Percentiles rank a stretch among this genome's conserved stretches.
phyloP scores from a whole-genome alignment of 2,329 filamentous ascomycete genomes.

The Aureobasidium sp. region DNA sequence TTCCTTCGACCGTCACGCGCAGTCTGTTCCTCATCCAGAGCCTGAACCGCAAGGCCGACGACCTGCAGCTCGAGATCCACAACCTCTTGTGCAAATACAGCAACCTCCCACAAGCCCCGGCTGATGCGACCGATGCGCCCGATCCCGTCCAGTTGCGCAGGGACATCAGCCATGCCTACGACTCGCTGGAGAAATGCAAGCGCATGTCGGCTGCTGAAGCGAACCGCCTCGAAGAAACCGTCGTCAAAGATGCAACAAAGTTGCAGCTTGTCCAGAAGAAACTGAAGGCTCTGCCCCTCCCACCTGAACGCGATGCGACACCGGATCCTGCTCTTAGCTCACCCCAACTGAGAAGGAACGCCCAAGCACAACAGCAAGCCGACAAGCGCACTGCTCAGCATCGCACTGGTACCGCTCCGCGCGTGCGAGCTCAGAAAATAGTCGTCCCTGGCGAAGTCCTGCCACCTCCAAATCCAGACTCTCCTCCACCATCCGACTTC shows the following conservation, averaged over 20 bases:
- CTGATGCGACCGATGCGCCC: constrained; percentile 38
- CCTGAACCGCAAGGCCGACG: constrained; percentile 38
- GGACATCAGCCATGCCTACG: constrained; percentile 49
- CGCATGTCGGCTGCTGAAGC: constrained; percentile 30
- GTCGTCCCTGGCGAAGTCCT: constrained; percentile 38
- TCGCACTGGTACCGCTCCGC: constrained; percentile 15
- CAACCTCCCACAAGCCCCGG: constrained; percentile 42
- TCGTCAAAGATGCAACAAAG: constrained; percentile 38
- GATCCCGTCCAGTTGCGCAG: constrained; percentile 45
- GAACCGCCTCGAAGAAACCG: constrained; percentile 27
- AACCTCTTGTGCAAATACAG: constrained; percentile 41
- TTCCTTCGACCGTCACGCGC: constrained; percentile 55
- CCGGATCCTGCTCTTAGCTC: constrained; percentile 29
- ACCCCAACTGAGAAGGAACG: constrained; percentile 21
- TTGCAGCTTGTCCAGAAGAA: constrained; percentile 53
- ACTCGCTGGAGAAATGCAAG: constrained; percentile 32
- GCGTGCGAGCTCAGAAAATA: constrained; percentile 26
- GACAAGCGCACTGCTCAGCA: constrained; percentile 17
- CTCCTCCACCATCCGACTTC: constrained; percentile 15
- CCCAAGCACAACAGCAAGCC: constrained; percentile 14
- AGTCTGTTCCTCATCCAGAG: constrained; percentile 54
- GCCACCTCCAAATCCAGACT: constrained; percentile 36
- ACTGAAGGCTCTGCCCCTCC: constrained; percentile 52
- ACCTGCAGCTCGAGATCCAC: constrained; percentile 38
- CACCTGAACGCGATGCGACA: constrained; percentile 53